Evolutionary conservation across 2,329 filamentous ascomycete genomes (phyloP).

Genomic region (Arthroderma sp.): DNA sequence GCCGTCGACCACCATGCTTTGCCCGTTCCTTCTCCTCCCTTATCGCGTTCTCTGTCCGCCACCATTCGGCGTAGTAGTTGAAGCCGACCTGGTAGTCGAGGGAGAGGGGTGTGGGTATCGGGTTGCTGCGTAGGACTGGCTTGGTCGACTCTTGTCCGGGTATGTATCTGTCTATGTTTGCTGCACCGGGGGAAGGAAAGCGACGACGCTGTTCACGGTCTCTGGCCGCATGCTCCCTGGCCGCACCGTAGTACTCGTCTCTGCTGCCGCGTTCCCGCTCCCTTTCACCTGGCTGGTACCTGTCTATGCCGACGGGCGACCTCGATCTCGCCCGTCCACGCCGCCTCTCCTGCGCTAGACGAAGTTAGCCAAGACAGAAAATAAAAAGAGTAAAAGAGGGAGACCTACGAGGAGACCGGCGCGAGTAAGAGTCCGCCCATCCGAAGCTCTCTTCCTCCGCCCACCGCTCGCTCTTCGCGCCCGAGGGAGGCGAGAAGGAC

Average conservation of each 20-base stretch:
- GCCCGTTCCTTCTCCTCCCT: conserved; percentile 53
- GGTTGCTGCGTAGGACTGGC: conserved; percentile 43
- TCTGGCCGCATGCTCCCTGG: conserved; percentile 34
- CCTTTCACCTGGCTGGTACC: conserved; percentile 46
- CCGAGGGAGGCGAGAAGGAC: conserved; percentile 27
- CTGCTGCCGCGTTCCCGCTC: conserved; percentile 37
- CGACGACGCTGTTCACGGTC: conserved; percentile 47
- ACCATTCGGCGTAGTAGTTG: conserved; percentile 58
- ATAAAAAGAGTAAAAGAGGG: background rate
- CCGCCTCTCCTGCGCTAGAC: conserved; percentile 29
- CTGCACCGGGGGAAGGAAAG: conserved; percentile 44
- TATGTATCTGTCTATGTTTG: conserved; percentile 52
- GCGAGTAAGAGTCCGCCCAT: conserved; percentile 33
- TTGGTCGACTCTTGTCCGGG: conserved; percentile 48
- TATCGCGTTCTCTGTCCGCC: conserved; percentile 50
- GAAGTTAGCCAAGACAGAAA: background rate
- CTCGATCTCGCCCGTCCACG: conserved; percentile 40
- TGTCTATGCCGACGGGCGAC: conserved; percentile 50
- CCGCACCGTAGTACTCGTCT: conserved; percentile 45
- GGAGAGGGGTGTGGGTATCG: conserved; percentile 49
- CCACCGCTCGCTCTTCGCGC: conserved; percentile 26
- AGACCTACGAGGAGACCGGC: conserved; percentile 37
- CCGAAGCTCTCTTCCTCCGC: conserved; percentile 31
- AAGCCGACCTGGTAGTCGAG: conserved; percentile 56
- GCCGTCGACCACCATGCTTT: conserved; percentile 46